A percentile compares a stretch with the other conserved stretches of the same genome.
These are phyloP conservation scores for Cutaneotrichosporon spelunceum DNA, from an alignment of 1,284 basidiomycete genomes.

Conservation along the genomic window DNA sequence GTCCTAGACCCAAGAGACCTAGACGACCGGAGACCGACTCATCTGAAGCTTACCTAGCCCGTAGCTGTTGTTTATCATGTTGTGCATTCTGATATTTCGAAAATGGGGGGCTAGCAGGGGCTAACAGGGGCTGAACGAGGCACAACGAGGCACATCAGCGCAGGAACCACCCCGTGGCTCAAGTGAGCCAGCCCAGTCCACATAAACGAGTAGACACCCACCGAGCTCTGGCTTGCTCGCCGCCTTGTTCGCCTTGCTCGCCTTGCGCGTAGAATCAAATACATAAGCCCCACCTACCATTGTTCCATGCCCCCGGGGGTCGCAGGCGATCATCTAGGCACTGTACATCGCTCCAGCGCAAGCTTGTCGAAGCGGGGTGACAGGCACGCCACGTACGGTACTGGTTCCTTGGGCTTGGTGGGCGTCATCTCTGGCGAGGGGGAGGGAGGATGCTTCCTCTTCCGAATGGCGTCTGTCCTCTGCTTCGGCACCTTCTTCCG, in stretches of 20 bases:
- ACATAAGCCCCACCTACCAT: too few species aligned
- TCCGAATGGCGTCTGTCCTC: background rate
- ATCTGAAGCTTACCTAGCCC: background rate
- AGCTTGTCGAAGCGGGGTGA: too few species aligned
- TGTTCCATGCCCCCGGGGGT: too few species aligned
- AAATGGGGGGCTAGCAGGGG: background rate
- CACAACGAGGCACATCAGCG: too few species aligned
- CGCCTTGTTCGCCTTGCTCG: too few species aligned
- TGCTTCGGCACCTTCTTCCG: background rate
- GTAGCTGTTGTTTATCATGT: background rate
- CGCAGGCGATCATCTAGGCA: conserved; percentile 4
- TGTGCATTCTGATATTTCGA: background rate
- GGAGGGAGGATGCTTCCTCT: background rate
- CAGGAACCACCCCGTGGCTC: background rate
- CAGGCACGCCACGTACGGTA: background rate
- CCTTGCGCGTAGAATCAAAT: too few species aligned
- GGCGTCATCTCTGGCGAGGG: background rate
- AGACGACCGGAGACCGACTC: background rate
- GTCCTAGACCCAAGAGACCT: too few species aligned
- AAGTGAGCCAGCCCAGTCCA: background rate
- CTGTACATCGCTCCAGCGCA: background rate
- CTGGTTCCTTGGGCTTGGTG: background rate
- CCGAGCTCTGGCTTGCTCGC: too few species aligned
- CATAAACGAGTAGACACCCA: too few species aligned
- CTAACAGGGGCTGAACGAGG: too few species aligned